Evolutionary conservation across 164 flowering plant species (phyloP).

Genomic region (Macadamia tetraphylla): DNA sequence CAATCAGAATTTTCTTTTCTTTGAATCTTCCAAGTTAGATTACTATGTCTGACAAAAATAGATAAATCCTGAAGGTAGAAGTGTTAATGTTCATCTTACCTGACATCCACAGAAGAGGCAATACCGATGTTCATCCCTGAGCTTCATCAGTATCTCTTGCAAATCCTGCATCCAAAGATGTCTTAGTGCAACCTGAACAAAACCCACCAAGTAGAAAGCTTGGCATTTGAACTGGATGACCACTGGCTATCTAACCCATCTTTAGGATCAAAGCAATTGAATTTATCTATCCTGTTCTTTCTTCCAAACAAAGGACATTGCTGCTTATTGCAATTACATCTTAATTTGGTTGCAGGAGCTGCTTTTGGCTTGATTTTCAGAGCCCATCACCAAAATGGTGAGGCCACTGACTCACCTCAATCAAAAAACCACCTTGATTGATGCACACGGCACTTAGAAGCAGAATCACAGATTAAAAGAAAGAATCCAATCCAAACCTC

Average conservation of each 20-base stretch:
- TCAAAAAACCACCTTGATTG: too few relatives aligned
- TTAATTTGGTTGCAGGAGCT: not conserved
- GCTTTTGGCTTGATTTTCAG: not conserved
- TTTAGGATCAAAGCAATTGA: not conserved
- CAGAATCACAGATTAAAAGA: too few relatives aligned
- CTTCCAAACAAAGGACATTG: not conserved
- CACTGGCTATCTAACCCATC: not conserved
- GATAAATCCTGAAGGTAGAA: not conserved
- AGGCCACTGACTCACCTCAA: too few relatives aligned
- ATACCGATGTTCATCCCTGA: slow-evolving; percentile 68
- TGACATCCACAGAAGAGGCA: slow-evolving; percentile 94
- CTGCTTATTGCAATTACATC: not conserved
- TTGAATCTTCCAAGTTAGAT: not conserved
- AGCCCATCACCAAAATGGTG: not conserved
- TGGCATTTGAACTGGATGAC: not conserved
- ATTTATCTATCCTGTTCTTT: not conserved
- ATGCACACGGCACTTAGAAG: too few relatives aligned
- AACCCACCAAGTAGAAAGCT: not conserved
- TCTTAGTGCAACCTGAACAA: not conserved
- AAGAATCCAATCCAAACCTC: slow-evolving; percentile 39
- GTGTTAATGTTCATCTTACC: slow-evolving; percentile 35
- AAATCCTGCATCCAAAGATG: slow-evolving; percentile 65
- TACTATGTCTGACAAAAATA: not conserved
- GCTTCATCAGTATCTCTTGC: slow-evolving; percentile 57
- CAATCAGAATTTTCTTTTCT: not conserved